Evolutionary conservation across 345 rosid species (phyloP).

Genomic region (Gynandropsis gynandra): DNA sequence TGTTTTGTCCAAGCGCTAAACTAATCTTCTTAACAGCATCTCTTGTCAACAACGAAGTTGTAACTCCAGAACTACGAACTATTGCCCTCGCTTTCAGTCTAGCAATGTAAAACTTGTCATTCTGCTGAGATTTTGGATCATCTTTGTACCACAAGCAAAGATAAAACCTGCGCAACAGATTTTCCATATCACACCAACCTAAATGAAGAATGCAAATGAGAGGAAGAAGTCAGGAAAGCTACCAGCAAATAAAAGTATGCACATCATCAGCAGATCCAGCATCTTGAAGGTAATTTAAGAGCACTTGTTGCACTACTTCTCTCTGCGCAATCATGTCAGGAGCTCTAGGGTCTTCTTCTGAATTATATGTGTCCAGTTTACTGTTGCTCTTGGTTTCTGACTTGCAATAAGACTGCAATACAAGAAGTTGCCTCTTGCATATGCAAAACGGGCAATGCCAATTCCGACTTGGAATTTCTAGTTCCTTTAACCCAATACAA

Average conservation of each 20-base stretch:
- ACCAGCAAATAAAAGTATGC: constrained; percentile 88
- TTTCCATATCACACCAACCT: constrained; percentile 18
- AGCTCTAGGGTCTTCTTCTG: constrained; percentile 32
- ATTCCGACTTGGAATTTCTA: constrained; percentile 52
- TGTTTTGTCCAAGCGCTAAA: constrained; percentile 76
- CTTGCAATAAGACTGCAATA: constrained; percentile 68
- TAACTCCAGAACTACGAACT: constrained; percentile 67
- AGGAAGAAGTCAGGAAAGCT: constrained; percentile 22
- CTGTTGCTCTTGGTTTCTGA: constrained; percentile 43
- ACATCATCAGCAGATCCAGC: constrained; percentile 63
- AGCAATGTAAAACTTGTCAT: constrained; percentile 56
- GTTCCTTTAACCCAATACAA: constrained; percentile 83
- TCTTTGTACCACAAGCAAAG: constrained; percentile 92
- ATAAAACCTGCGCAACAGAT: constrained; percentile 69
- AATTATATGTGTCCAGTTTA: constrained; percentile 17
- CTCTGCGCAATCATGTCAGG: constrained; percentile 43
- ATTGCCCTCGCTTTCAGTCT: constrained; percentile 76
- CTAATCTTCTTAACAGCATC: constrained; percentile 77
- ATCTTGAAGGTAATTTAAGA: constrained; percentile 90
- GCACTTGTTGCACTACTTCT: constrained; percentile 84
- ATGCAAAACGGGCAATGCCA: constrained; percentile 82
- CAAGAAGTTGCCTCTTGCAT: constrained; percentile 79
- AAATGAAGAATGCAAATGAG: constrained; percentile 15
- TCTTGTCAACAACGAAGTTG: constrained; percentile 52
- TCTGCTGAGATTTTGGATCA: constrained; percentile 68